Conservation (phyloP, 805 yeast genomes). For the Myxozyma geophila region DNA sequence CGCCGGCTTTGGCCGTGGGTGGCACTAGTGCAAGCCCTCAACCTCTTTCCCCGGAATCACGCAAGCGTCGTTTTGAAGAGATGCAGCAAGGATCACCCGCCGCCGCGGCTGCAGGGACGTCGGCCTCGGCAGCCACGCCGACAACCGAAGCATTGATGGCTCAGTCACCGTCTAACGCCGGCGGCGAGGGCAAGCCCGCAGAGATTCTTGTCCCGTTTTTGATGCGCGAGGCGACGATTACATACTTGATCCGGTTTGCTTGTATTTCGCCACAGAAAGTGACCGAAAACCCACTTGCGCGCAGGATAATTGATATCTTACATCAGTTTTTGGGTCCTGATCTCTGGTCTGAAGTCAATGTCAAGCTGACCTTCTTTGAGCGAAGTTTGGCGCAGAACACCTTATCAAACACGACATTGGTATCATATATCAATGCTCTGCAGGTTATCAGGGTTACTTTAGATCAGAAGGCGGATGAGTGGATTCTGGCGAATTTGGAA, state of each 20-base stretch:
- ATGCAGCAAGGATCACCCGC: constrained; percentile 25
- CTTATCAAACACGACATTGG: constrained; percentile 58
- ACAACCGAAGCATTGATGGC: background rate
- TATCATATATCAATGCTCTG: constrained; percentile 84
- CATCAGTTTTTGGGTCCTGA: constrained; percentile 71
- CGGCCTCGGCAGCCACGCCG: background rate
- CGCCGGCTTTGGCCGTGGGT: background rate
- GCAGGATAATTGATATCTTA: constrained; percentile 76
- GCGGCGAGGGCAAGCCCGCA: constrained; percentile 33
- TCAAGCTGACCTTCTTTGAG: constrained; percentile 85
- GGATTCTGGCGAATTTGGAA: constrained; percentile 76
- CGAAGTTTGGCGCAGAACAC: constrained; percentile 82
- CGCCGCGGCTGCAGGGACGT: background rate
- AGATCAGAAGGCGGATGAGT: constrained; percentile 72
- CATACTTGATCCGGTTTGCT: constrained; percentile 83
- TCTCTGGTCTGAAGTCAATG: constrained; percentile 88
- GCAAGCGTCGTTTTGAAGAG: constrained; percentile 32
- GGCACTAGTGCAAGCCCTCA: background rate
- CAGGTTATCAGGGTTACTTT: constrained; percentile 85
- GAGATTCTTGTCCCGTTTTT: constrained; percentile 57
- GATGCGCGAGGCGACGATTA: constrained; percentile 86
- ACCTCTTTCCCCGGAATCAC: constrained; percentile 25
- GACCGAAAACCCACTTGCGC: constrained; percentile 80
- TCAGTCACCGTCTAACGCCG: constrained; percentile 36
- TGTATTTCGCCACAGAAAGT: constrained; percentile 86